Evolutionary conservation across 192 early-diverging fungal genomes (phyloP).

Genomic region (Rhizoclosmatium globosum): DNA sequence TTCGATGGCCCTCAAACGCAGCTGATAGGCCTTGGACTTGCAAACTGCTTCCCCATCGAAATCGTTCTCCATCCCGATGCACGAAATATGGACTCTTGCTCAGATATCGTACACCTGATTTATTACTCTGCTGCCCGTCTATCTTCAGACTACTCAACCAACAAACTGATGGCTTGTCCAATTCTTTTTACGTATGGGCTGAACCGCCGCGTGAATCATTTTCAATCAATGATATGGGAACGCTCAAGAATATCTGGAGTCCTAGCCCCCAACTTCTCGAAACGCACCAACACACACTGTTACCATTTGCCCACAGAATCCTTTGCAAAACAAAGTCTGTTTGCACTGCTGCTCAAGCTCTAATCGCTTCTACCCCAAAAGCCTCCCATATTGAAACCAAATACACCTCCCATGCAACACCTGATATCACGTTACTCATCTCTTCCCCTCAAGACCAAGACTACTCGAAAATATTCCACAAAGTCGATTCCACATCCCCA

Average conservation of each 20-base stretch:
- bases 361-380: too few species aligned
- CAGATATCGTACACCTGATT: neutral
- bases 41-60: conserved; percentile 5
- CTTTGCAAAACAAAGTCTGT: neutral
- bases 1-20: neutral
- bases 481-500: too few species aligned
- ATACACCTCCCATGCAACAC: too few species aligned
- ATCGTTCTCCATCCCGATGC: neutral
- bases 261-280: neutral
- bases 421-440: too few species aligned
- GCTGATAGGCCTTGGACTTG: neutral
- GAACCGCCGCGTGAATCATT: neutral
- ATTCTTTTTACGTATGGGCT: neutral
- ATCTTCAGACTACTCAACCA: neutral
- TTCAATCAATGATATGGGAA: neutral
- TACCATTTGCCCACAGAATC: neutral
- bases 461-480: too few species aligned
- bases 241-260: neutral
- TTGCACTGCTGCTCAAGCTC: neutral
- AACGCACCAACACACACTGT: neutral
- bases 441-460: too few species aligned
- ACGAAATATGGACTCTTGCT: neutral
- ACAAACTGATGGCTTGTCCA: neutral
- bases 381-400: too few species aligned
- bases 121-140: neutral